Evolutionary conservation across 108 stramenopile species (phyloP), one percentile per base, ranked within the genome.

Genomic region (Craspedostauros australis): DNA sequence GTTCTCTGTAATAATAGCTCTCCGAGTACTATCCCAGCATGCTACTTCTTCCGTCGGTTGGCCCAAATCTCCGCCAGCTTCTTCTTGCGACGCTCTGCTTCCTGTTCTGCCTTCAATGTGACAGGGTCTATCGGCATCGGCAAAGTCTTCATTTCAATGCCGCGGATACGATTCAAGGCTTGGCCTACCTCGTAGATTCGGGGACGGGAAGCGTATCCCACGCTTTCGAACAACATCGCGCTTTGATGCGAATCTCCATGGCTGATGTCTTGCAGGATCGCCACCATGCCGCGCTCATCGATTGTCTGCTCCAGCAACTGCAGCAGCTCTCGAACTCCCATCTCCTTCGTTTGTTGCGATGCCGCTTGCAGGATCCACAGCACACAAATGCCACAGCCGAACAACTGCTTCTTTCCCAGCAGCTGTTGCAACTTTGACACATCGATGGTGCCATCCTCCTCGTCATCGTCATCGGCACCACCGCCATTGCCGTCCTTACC

Each of bases 371-470:
- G 34, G 15, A 92, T 62, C 86, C 83, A 86, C 3, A 76, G 31
- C 1, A 76, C 64, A 51, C 84, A 86, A n/a, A 88, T 50, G 11
- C 86, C 91, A 48, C 79, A 78, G 22, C 80, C 84, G 60, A 75
- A 92, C 4, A 92, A 54, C 46, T 92, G 91, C 18, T 76, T 82
- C 58, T 65, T 68, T 1, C 82, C 86, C 21, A 88, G 20, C 23
- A 92, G 62, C 68, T 92, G 91, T 34, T 84, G 81, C 19, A 82
- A 79, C 54, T 81, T 60, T 23, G 86, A 84, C 75, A 86, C 75
- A 64, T 92, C 91, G 32, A 82, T 77, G 44, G 68, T 70, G 15
- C 80, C 84, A 37, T 69, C 72, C 11, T 86, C 83, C 25, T 91
- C 83, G 34, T 92, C 91, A 34, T 72, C 64, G 22, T 62, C 57